Evolutionary conservation across 129 eudicot species (phyloP), one percentile per base, ranked within the genome.

Genomic region (Flaveria bidentis): DNA sequence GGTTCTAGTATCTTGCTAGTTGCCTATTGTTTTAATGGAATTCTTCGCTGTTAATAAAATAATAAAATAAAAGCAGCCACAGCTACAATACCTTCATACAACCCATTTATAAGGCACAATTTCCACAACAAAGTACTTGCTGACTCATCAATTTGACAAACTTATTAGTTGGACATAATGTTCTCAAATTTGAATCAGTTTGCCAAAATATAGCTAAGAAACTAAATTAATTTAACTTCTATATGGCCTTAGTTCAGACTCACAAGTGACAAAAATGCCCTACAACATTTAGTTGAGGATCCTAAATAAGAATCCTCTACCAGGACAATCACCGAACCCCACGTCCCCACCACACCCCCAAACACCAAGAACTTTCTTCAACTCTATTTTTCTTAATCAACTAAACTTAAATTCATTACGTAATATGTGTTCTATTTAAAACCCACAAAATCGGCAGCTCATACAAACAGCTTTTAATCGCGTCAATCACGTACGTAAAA

Each of bases 61-160:
- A 20, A 33, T 0, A 33, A 33, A 4, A 33, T 4, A 33, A 33
- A 33, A 33, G 66, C 2, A 15, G 69, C 56, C 69, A 58, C 42
- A 74, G 42, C 69, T 47, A 62, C 72, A 63, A 46, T 26, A 62
- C 33, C 30, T 30, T 46, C 49, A 47, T 63, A 49, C 63, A 49
- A 49, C 57, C 42, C 78, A 64, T 3, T 25, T 36, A 55, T 53
- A 17, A 33, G 67, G 22, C 55, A 30, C 22, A 15, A 9, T 9
- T 0, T 33, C 52, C 67, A 17, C 65, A 73, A 57, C 15, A 73
- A 42, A 57, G 7, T 36, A 28, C 18, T 16, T 71, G 45, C 47
- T 28, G 16, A 74, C 69, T 25, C 49, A 47, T 12, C 57, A 49
- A n/a, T 16, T 64, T 47, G 13, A 64, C 39, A 60, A 18, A 49